Conservation (phyloP, 2,329 filamentous ascomycete genomes). For the Eutypella sp. region DNA sequence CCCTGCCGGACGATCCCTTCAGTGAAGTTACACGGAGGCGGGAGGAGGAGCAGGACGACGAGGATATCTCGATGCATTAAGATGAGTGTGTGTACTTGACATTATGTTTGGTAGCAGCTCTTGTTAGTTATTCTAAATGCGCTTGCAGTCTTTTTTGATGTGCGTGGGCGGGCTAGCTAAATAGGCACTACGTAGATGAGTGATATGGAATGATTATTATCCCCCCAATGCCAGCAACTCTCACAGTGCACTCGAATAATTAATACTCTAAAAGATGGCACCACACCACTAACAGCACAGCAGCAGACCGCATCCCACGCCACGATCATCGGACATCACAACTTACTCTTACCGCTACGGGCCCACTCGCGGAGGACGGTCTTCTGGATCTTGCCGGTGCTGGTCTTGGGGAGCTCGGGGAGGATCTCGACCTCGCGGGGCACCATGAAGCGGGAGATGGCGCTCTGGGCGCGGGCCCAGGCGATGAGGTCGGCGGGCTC, state of each 20-base stretch:
- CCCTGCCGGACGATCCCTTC: conserved; percentile 31
- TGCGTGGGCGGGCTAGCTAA: no score
- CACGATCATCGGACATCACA: conserved; percentile 3
- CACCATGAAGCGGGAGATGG: conserved; percentile 89
- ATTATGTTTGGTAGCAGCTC: no score
- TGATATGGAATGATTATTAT: no score
- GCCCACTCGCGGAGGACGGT: conserved; percentile 88
- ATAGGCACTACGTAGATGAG: no score
- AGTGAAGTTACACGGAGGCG: not conserved
- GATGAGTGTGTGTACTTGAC: not conserved
- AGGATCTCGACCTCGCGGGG: conserved; percentile 71
- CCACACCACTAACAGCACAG: no score
- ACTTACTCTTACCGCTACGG: conserved; percentile 35
- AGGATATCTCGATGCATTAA: not conserved
- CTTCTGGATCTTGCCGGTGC: conserved; percentile 95
- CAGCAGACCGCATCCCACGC: not conserved
- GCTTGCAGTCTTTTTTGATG: no score
- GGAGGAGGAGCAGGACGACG: no score
- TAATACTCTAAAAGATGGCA: no score
- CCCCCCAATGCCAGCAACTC: no score
- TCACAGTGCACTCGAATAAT: no score
- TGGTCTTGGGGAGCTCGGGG: conserved; percentile 89
- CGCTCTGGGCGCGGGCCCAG: conserved; percentile 78
- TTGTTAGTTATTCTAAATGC: no score
- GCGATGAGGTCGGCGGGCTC: conserved; percentile 66